phyloP scores from a whole-genome alignment of 1,284 basidiomycete genomes.

The Ceratobasidium sp. region DNA sequence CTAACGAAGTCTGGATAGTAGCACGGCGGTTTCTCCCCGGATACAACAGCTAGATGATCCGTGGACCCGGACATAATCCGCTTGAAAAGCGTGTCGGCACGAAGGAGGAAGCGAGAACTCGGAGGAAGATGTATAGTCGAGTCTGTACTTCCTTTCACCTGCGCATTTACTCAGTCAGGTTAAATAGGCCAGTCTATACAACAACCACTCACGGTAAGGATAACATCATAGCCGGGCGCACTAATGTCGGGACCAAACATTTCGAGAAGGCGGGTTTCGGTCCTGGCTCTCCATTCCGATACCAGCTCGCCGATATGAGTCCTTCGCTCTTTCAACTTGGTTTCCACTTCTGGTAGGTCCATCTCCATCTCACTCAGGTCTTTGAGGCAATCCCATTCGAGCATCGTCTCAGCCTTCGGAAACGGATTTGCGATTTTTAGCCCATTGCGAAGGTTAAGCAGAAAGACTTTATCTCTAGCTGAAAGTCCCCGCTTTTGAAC shows the following conservation, averaged over 20 bases:
- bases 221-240: neutral
- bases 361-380: neutral
- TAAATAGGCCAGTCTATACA: neutral
- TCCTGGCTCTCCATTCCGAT: neutral
- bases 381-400: slow-evolving; percentile 6
- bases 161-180: neutral
- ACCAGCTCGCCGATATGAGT: neutral
- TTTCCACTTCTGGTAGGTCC: neutral
- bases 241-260: neutral
- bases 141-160: slow-evolving; percentile 23
- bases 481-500: no score
- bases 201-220: slow-evolving; percentile 4
- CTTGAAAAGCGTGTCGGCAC: slow-evolving; percentile 31
- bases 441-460: no score
- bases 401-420: neutral
- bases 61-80: neutral
- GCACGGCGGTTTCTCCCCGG: neutral
- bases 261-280: neutral
- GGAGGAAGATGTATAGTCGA: neutral
- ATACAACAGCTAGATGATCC: neutral
- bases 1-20: slow-evolving; percentile 7
- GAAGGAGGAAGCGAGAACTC: slow-evolving; percentile 18
- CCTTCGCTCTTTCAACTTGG: slow-evolving; percentile 1
- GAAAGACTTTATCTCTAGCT: no score
- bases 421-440: neutral